Evolutionary conservation across 2,329 filamentous ascomycete genomes (phyloP), one percentile per base, ranked within the genome.

Genomic region (Metarhizium brunneum): DNA sequence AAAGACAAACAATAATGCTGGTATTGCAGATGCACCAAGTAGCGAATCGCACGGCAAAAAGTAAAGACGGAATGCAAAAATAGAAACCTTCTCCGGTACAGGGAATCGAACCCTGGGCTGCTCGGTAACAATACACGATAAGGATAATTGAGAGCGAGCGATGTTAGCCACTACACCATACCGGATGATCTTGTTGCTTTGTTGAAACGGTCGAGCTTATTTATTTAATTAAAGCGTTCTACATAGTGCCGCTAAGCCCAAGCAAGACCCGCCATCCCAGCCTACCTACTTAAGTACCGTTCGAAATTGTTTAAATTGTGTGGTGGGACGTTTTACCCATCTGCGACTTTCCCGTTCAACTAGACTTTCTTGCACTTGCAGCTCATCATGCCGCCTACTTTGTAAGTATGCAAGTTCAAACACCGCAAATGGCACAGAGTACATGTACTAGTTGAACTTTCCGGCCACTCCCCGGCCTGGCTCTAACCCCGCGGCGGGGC

Each of bases 81-180:
- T 11, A 47, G 7, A 35, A 35, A 35, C 2, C 0, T 2, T 40
- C 65, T 67, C 65, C 65, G 65, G 62, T 66, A 67, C 65, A 60
- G 66, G 66, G 65, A 68, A 68, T 68, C 66, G 66, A 68, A 68
- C 66, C 66, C 65, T 61, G 66, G 65, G 65, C 66, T 67, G 65
- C 65, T 67, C 66, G 65, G 66, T 25, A 25, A 25, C 3, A 35
- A 7, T 35, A 2, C 32, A 5, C 2, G 5, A 7, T 35, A 8
- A 11, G 10, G 10, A 35, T 7, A 8, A 4, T 8, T 68, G 65
- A 68, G 66, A 68, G 65, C 65, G 66, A 68, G 65, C 66, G 66
- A 68, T 68, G 66, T 67, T 68, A 67, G 65, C 66, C 66, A 67
- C 65, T 68, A 68, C 65, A 68, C 66, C 66, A 68, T 67, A 67